phyloP scores from a whole-genome alignment of 1,284 basidiomycete genomes.

The Ustilago vetiveriae region DNA sequence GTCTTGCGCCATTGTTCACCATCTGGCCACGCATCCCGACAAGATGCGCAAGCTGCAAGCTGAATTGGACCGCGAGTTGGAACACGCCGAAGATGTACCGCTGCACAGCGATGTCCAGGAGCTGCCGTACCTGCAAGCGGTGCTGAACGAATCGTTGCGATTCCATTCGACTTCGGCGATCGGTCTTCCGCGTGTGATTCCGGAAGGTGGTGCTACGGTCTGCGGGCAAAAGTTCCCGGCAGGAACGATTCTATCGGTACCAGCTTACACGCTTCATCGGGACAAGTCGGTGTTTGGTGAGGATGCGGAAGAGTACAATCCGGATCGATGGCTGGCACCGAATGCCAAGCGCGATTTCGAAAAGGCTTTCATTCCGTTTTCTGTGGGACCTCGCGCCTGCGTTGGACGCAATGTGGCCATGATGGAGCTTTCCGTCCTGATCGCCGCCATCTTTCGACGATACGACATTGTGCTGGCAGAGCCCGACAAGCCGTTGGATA shows the following conservation, averaged over 20 bases:
- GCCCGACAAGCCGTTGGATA: slow-evolving; percentile 47
- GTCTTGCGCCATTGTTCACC: slow-evolving; percentile 75
- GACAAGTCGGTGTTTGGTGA: slow-evolving; percentile 78
- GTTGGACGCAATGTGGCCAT: slow-evolving; percentile 60
- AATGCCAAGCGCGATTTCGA: slow-evolving; percentile 50
- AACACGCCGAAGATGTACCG: slow-evolving; percentile 56
- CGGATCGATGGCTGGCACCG: slow-evolving; percentile 80
- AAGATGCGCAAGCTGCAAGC: slow-evolving; percentile 78
- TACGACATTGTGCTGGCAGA: slow-evolving; percentile 58
- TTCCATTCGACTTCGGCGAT: slow-evolving; percentile 79
- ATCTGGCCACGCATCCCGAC: slow-evolving; percentile 76
- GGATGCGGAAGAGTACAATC: slow-evolving; percentile 77
- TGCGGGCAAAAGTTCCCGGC: slow-evolving; percentile 72
- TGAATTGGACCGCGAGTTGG: slow-evolving; percentile 76
- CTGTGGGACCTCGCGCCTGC: slow-evolving; percentile 58
- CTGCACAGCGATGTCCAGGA: slow-evolving; percentile 50
- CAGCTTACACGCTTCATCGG: slow-evolving; percentile 78
- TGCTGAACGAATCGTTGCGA: slow-evolving; percentile 83
- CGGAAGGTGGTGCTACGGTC: slow-evolving; percentile 47
- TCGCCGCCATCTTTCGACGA: slow-evolving; percentile 51
- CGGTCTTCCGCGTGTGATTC: slow-evolving; percentile 72
- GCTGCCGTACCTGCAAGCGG: slow-evolving; percentile 74
- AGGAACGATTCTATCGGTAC: slow-evolving; percentile 70
- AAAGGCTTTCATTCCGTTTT: slow-evolving; percentile 60
- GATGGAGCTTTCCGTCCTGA: slow-evolving; percentile 53